phyloP scores from a whole-genome alignment of 164 flowering plant species.

The Magnolia sinica region DNA sequence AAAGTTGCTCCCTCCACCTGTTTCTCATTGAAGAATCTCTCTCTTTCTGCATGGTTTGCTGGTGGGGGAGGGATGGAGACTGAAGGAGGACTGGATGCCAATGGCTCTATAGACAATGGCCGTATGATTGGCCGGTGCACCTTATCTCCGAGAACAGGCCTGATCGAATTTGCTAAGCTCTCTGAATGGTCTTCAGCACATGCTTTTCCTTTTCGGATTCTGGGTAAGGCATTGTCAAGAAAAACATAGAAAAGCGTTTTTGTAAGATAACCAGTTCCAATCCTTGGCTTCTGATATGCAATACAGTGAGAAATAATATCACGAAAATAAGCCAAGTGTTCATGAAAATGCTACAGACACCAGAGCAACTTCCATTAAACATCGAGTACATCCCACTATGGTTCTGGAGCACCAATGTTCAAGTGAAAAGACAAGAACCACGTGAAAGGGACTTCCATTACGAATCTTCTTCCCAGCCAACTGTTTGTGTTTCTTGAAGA shows the following conservation, averaged over 20 bases:
- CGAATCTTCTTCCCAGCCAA: too few species aligned
- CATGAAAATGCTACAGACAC: too few species aligned
- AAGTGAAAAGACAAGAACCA: too few species aligned
- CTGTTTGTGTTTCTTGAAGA: too few species aligned
- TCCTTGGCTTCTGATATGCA: too few species aligned
- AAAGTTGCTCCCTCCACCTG: conserved; percentile 46
- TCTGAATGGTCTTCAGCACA: conserved; percentile 43
- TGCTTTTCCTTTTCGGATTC: conserved; percentile 91
- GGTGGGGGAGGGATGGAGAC: conserved; percentile 86
- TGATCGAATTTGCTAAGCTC: conserved; percentile 26
- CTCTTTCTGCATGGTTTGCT: conserved; percentile 74
- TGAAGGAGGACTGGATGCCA: neutral
- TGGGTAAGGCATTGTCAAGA: conserved; percentile 17
- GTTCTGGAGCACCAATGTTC: too few species aligned
- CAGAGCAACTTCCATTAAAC: too few species aligned
- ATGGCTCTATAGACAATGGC: neutral
- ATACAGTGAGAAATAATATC: too few species aligned
- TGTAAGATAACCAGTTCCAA: too few species aligned
- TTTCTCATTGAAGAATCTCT: conserved; percentile 75
- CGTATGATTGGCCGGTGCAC: neutral
- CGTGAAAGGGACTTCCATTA: too few species aligned
- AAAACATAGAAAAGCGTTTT: neutral
- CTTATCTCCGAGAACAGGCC: neutral
- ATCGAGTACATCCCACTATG: too few species aligned
- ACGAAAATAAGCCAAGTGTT: too few species aligned